Conservation (phyloP, 1,139 yeast genomes). For the Debaryomyces udenii region DNA sequence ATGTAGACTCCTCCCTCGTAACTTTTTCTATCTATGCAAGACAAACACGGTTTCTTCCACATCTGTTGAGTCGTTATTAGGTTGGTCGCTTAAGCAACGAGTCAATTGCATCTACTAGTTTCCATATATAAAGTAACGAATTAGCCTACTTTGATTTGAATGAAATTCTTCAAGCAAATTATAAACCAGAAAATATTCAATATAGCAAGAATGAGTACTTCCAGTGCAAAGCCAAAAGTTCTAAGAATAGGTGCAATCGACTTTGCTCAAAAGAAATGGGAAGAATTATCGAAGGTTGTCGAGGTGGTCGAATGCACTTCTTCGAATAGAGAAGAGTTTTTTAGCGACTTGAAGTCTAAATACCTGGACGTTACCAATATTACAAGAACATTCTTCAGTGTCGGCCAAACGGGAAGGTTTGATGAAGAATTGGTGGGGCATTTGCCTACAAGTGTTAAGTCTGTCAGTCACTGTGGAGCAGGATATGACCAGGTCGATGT, state of each 20-base stretch:
- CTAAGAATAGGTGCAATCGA: conserved; percentile 59
- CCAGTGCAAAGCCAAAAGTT: conserved; percentile 49
- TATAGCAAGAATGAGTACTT: conserved; percentile 15
- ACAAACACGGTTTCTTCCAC: neutral
- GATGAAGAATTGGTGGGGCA: conserved; percentile 65
- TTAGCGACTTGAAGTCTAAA: conserved; percentile 51
- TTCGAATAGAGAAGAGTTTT: conserved; percentile 49
- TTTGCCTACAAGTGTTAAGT: conserved; percentile 64
- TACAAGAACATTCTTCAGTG: conserved; percentile 54
- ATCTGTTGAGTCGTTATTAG: neutral
- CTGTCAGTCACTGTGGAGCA: conserved; percentile 84
- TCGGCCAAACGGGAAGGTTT: conserved; percentile 64
- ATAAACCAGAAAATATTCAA: neutral
- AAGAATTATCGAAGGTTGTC: conserved; percentile 46
- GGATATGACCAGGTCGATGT: conserved; percentile 88
- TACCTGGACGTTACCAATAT: conserved; percentile 52
- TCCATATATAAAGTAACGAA: too few relatives aligned
- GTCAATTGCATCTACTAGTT: too few relatives aligned
- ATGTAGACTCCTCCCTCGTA: neutral
- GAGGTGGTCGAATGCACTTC: conserved; percentile 55
- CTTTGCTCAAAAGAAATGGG: conserved; percentile 63
- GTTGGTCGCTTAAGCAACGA: too few relatives aligned
- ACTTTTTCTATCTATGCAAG: neutral
- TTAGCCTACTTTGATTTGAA: neutral
- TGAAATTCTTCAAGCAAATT: neutral